Base-by-base conservation (phyloP, 805 yeast genomes). In the Schwanniomyces occidentalis region DNA sequence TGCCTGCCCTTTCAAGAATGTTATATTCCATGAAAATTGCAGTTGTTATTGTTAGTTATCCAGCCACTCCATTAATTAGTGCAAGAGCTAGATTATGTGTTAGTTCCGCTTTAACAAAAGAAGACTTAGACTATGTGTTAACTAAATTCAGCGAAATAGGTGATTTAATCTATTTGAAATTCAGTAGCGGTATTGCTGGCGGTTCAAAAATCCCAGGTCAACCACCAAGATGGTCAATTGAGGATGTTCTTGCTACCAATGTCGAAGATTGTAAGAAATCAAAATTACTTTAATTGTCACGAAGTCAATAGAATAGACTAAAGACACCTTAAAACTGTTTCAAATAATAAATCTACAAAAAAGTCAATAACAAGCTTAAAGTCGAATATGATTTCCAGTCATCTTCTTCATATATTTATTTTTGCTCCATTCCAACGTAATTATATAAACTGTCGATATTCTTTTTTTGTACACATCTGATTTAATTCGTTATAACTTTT, bases 1-100 rank as follows among this genome's bases (percentile, higher is more conserved):
- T 93, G 95, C 95, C 96, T 16, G 89, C 91, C 0, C 78, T 89
- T 43, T 83, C 96, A 29, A 76, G 96, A 58, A 76, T 79, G 75
- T 75, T 91, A 73, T 76, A 84, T 49, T 78, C 76, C 45, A 71
- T 78, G 61, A 85, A 85, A 34, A 82, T 93, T 41, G 99, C 99
- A 3, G 90, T 91, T 31, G 99, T 93, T 22, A 82, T 91, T 44
- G 98, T 91, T 27, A 96, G 98, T 23, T 93, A 93, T 58, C 99
- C 99, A 8, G 99, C 99, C 1, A 91, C 98, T 0, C 96, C 96
- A 22, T 73, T 93, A 46, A 80, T 87, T 27, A 78, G 89, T 23
- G 85, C 95, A 4, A 80, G 99, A 65, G 89, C 88, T 17, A 79
- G 99, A 61, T 78, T 93, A 51, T 93, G 99, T 71, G 82, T 93